These are phyloP conservation scores for Pulveroboletus sp. DNA, from an alignment of 768 basidiomycete species.

Conservation along the genomic window DNA sequence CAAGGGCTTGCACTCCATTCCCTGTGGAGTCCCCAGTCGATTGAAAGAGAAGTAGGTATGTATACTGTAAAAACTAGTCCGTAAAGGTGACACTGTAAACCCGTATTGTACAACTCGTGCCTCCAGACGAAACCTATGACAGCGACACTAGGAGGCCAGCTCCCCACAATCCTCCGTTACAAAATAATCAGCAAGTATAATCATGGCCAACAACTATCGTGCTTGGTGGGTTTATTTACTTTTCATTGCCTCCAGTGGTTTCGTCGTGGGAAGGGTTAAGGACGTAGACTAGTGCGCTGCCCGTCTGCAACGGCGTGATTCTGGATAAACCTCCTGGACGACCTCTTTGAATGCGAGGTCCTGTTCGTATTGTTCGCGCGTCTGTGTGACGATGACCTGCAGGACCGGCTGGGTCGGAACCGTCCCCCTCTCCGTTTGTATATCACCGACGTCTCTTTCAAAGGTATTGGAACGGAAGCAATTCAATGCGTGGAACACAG, in stretches of 20 bases:
- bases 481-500: conserved; percentile 26
- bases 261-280: not conserved
- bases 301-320: conserved; percentile 20
- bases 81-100: not conserved
- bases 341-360: conserved; percentile 31
- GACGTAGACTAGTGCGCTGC: not conserved
- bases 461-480: conserved; percentile 33
- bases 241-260: conserved; percentile 5
- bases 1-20: not conserved
- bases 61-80: conserved; percentile 1
- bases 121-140: not conserved
- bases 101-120: conserved; percentile 1
- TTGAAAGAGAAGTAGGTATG: not conserved
- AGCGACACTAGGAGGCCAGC: conserved; percentile 9
- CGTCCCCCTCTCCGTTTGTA: conserved; percentile 19
- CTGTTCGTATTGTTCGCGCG: conserved; percentile 30
- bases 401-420: conserved; percentile 18
- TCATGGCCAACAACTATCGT: conserved; percentile 9
- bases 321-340: conserved; percentile 26
- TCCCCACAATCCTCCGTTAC: conserved; percentile 13
- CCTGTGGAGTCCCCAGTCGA: not conserved
- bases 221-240: conserved; percentile 3
- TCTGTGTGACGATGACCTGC: conserved; percentile 33
- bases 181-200: conserved; percentile 18
- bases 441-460: conserved; percentile 28